Percentiles rank a stretch among this genome's conserved stretches.
These are phyloP conservation scores for Lentinula edodes DNA, from an alignment of 768 basidiomycete genomes.

Conservation along the genomic window DNA sequence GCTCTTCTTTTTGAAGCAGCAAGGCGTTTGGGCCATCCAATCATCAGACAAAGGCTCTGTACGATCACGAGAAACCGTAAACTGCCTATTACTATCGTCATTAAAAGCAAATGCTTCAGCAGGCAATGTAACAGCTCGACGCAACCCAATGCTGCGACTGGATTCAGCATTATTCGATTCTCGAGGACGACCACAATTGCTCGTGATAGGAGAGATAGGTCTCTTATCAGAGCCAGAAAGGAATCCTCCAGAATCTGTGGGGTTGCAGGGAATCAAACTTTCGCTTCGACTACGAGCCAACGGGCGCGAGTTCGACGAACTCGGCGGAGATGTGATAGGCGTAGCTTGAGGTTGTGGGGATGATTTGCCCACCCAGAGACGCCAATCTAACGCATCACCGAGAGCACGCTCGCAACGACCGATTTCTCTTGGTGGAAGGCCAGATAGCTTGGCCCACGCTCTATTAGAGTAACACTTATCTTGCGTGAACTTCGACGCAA, in stretches of 20 bases:
- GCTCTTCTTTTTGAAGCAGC: too few species aligned
- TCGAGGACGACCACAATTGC: slow-evolving; percentile 6
- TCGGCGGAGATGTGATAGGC: slow-evolving; percentile 13
- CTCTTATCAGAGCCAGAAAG: slow-evolving; percentile 10
- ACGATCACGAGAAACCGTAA: background rate
- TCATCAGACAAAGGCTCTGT: too few species aligned
- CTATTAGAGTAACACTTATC: slow-evolving; percentile 91
- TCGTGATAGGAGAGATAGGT: background rate
- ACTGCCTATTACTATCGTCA: slow-evolving; percentile 3
- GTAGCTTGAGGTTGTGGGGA: slow-evolving; percentile 23
- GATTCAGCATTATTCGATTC: slow-evolving; percentile 1
- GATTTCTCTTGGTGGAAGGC: slow-evolving; percentile 80
- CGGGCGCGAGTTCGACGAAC: slow-evolving; percentile 23
- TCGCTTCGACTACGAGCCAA: slow-evolving; percentile 52
- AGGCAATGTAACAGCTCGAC: slow-evolving; percentile 39
- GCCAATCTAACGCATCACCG: slow-evolving; percentile 81
- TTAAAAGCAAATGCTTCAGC: slow-evolving; percentile 20
- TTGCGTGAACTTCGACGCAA: slow-evolving; percentile 90
- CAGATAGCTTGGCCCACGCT: slow-evolving; percentile 93
- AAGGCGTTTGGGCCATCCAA: too few species aligned
- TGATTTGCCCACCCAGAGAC: slow-evolving; percentile 87
- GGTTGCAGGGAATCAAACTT: slow-evolving; percentile 18
- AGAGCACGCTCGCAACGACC: slow-evolving; percentile 85
- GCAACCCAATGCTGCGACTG: slow-evolving; percentile 20
- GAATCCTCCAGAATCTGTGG: slow-evolving; percentile 11